Base-by-base conservation (phyloP, 139 green algal species). In the Desmodesmus armatus region DNA sequence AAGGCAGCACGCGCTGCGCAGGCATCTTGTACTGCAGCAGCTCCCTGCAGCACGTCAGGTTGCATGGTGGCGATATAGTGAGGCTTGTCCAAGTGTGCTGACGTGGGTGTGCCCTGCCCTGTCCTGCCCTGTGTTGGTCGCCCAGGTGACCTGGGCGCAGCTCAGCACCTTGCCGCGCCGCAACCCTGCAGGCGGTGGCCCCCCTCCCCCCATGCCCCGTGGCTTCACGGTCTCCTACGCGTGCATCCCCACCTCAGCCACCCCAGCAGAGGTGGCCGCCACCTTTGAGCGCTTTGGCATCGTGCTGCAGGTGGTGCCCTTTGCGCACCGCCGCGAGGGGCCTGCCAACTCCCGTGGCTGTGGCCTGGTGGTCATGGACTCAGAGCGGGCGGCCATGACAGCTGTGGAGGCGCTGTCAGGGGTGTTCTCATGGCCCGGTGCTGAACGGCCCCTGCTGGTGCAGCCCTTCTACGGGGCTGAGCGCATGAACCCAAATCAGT, bases 141-240 rank as follows among this genome's bases (percentile, higher is more conserved):
- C n/a, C n/a, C 55, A 84, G 78, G 78, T 84, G n/a, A 84, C 80
- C 3, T 86, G 80, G 80, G 80, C 80, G 31, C 80, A 86, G 80
- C 69, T 86, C 25, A 86, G 53, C 69, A 79, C 70, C 31, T 29
- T 75, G 33, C 65, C 79, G 13, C 76, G 76, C 23, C 62, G 78
- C 78, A 76, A 58, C 62, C 62, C 62, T 41, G 75, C 75, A 27
- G 75, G 49, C 23, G 78, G 62, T 25, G 70, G 70, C 25, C 66
- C 69, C 29, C 70, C 53, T 29, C 80, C 53, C 29, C 51, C 69
- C 9, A 53, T 72, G 51, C 51, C 70, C 37, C 53, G 53, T 27
- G 80, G 80, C 49, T 78, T 79, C 47, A 86, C 80, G 3, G 69
- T 86, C 9, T 55, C 39, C 35, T 86, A 86, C 29, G 69, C 49